Conservation (phyloP, 768 basidiomycete genomes). For the Tricholoma sp. region DNA sequence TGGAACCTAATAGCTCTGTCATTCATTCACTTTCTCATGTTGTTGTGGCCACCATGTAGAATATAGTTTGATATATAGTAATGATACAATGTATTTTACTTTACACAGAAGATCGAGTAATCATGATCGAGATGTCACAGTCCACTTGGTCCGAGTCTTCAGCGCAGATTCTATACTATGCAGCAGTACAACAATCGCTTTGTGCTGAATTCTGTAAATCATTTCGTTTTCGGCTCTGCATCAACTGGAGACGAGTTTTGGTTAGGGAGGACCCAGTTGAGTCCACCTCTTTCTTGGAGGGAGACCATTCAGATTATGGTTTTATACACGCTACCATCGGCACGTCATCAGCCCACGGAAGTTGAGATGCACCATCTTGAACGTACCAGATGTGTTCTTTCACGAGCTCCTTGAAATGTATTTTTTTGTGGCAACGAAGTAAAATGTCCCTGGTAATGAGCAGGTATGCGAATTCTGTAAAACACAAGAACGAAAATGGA, state of each 20-base stretch:
- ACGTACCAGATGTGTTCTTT: constrained; percentile 86
- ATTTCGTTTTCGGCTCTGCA: constrained; percentile 3
- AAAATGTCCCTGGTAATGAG: constrained; percentile 80
- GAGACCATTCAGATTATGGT: constrained; percentile 96
- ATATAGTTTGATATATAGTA: constrained; percentile 20
- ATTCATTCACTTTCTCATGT: background rate
- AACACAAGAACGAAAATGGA: background rate
- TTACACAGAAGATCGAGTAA: constrained; percentile 1
- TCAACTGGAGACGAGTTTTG: background rate
- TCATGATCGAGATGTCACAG: background rate
- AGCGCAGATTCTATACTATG: background rate
- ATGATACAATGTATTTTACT: constrained; percentile 24
- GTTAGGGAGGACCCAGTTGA: constrained; percentile 16
- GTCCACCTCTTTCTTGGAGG: constrained; percentile 46
- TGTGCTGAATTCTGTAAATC: background rate
- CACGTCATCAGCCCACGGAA: background rate
- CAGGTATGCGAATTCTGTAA: background rate
- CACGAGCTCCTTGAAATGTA: constrained; percentile 95
- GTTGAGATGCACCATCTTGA: background rate
- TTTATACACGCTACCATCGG: constrained; percentile 70
- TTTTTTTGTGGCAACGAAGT: constrained; percentile 95
- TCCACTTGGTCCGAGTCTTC: background rate
- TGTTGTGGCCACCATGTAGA: constrained; percentile 15
- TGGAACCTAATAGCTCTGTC: too few species aligned
- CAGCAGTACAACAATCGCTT: background rate